Evolutionary conservation across 1,284 basidiomycete species (phyloP).

Genomic region (Cystobasidium sp.): DNA sequence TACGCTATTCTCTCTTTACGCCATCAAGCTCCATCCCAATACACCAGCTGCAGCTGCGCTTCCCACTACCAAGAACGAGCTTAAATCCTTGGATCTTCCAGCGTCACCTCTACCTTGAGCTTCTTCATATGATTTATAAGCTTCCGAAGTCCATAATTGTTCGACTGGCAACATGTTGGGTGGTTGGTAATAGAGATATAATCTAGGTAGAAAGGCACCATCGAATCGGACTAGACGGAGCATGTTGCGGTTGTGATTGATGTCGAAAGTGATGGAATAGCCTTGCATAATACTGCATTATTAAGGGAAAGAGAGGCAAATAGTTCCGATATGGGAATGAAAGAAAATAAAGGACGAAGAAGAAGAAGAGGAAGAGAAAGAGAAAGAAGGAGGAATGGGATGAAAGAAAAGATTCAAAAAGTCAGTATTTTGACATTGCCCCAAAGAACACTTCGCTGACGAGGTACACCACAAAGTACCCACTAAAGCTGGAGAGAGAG

Average conservation of each 20-base stretch:
- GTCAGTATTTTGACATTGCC: too few species aligned
- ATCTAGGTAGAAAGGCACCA: constrained; percentile 60
- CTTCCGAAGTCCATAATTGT: constrained; percentile 41
- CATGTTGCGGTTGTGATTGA: constrained; percentile 62
- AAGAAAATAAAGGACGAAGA: background rate
- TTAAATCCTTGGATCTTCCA: background rate
- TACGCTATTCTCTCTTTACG: background rate
- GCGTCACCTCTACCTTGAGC: constrained; percentile 17
- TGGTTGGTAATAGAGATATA: constrained; percentile 44
- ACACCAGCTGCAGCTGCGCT: background rate
- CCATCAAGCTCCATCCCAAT: constrained; percentile 22
- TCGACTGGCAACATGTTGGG: constrained; percentile 44
- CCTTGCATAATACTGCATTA: constrained; percentile 58
- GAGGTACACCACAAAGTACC: too few species aligned
- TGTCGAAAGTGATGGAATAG: constrained; percentile 69
- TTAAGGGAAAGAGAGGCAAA: background rate
- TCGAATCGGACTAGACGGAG: constrained; percentile 71
- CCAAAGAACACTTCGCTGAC: too few species aligned
- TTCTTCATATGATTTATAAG: constrained; percentile 33
- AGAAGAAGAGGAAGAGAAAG: background rate
- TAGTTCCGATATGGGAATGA: background rate
- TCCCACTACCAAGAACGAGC: background rate
- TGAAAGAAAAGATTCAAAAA: too few species aligned
- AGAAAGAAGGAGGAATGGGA: too few species aligned
- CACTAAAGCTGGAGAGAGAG: background rate